These are phyloP conservation scores for Yarrowia deformans DNA, from an alignment of 805 yeast genomes.

Conservation along the genomic window DNA sequence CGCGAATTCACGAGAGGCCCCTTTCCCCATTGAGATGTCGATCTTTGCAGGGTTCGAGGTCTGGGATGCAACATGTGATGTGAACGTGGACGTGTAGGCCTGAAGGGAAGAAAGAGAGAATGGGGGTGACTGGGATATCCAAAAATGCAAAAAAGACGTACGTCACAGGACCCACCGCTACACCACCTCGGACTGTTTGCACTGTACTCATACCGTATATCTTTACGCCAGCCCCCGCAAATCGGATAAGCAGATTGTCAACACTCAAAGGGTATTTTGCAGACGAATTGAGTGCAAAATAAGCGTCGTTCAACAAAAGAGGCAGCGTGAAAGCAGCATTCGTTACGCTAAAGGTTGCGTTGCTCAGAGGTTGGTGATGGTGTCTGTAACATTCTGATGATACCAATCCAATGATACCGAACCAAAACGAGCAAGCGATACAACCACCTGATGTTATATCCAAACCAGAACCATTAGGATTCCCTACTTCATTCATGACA, in stretches of 20 bases:
- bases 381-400: no score
- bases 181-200: not conserved
- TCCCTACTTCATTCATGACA: no score
- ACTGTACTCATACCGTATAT: not conserved
- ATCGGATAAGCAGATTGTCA: constrained; percentile 13
- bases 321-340: constrained; percentile 6
- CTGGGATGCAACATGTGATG: not conserved
- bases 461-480: no score
- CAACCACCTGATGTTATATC: no score
- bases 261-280: constrained; percentile 11
- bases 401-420: no score
- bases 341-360: not conserved
- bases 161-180: not conserved
- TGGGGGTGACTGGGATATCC: not conserved
- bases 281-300: constrained; percentile 2
- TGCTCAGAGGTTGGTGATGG: no score
- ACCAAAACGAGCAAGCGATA: no score
- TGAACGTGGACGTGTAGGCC: not conserved
- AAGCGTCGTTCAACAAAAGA: constrained; percentile 19
- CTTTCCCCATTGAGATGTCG: constrained; percentile 15
- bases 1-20: constrained; percentile 4
- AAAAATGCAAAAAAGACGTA: not conserved
- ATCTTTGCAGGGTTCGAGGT: constrained; percentile 16
- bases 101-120: not conserved
- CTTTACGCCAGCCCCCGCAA: constrained; percentile 14